Evolutionary conservation across 768 basidiomycete genomes (phyloP).

Genomic region (Rhodotorula babjevae): DNA sequence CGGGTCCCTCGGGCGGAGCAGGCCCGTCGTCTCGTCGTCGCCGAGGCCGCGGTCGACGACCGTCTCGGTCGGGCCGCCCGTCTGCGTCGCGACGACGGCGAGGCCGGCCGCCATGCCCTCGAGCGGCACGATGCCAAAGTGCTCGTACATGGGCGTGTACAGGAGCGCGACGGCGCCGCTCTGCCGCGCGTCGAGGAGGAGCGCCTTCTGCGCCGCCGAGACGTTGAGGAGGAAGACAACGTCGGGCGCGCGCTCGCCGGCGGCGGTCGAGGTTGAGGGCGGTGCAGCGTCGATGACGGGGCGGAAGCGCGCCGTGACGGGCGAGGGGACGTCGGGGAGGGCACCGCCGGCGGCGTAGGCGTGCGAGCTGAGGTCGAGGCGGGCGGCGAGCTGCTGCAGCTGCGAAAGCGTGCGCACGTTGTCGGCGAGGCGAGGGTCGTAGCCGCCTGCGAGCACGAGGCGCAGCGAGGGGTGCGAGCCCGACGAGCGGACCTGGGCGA

Average conservation of each 20-base stretch:
- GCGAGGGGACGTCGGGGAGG: constrained; percentile 11
- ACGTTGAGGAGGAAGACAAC: constrained; percentile 90
- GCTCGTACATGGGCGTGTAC: constrained; percentile 92
- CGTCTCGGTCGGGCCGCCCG: constrained; percentile 83
- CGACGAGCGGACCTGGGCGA: constrained; percentile 54
- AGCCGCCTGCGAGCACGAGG: constrained; percentile 84
- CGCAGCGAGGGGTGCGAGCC: constrained; percentile 51
- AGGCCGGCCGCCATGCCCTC: constrained; percentile 91
- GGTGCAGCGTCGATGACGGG: constrained; percentile 27
- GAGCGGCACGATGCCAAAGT: constrained; percentile 93
- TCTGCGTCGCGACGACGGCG: constrained; percentile 80
- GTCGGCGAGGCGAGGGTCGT: constrained; percentile 79
- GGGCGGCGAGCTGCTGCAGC: constrained; percentile 60
- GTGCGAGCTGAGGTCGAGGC: constrained; percentile 54
- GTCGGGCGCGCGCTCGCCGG: constrained; percentile 49
- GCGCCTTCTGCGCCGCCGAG: constrained; percentile 73
- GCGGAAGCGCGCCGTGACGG: constrained; percentile 20
- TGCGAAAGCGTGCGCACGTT: constrained; percentile 63
- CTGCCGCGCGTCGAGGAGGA: constrained; percentile 61
- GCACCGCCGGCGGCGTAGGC: constrained; percentile 29
- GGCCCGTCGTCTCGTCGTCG: constrained; percentile 60
- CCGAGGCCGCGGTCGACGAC: constrained; percentile 52
- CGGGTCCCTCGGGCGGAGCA: constrained; percentile 63
- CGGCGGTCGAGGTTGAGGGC: constrained; percentile 24
- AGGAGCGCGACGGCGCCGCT: constrained; percentile 64